Evolutionary conservation across 148 eudicot species (phyloP).

Genomic region (Cornus controversa): DNA sequence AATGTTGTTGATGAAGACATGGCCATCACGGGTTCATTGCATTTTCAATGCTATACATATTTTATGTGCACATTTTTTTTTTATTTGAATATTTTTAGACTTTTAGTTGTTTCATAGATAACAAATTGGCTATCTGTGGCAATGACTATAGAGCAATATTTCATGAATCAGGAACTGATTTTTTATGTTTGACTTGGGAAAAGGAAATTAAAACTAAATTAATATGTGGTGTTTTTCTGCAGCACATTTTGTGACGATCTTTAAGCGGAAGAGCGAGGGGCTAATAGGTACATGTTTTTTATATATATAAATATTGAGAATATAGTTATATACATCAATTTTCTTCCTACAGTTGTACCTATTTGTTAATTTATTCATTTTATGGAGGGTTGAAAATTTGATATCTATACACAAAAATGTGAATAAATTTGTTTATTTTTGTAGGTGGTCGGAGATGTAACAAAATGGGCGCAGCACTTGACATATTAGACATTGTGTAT

Average conservation of each 20-base stretch:
- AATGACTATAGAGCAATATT: too few species aligned
- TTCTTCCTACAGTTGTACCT: not conserved
- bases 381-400: not conserved
- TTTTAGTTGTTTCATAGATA: too few species aligned
- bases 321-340: too few species aligned
- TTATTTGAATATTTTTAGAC: too few species aligned
- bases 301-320: too few species aligned
- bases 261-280: slow-evolving; percentile 77
- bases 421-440: not conserved
- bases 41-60: too few species aligned
- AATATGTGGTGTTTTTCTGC: slow-evolving; percentile 3
- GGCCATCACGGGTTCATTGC: too few species aligned
- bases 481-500: slow-evolving; percentile 14
- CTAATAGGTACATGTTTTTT: too few species aligned
- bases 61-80: too few species aligned
- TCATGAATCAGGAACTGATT: not conserved
- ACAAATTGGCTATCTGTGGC: not conserved
- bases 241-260: slow-evolving; percentile 62
- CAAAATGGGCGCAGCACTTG: slow-evolving; percentile 26
- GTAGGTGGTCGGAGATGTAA: slow-evolving; percentile 36
- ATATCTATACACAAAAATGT: not conserved
- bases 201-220: not conserved
- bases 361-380: too few species aligned
- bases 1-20: too few species aligned
- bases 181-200: not conserved